Base-by-base conservation (phyloP, 1,139 yeast genomes). In the Magnusiomyces magnusii region DNA sequence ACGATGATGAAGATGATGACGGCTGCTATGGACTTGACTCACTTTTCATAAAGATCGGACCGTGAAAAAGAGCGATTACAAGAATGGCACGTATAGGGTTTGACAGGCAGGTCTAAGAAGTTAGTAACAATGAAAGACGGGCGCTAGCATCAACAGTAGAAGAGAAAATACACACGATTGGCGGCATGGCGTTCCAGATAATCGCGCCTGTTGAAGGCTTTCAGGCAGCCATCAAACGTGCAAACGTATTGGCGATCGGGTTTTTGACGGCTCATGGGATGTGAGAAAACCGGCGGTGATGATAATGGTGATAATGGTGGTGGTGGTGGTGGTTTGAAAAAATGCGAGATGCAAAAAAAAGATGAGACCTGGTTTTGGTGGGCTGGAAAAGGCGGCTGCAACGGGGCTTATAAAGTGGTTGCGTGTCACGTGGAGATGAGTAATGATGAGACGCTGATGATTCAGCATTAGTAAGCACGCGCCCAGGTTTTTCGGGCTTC, bases 101-200 rank as follows among this genome's bases (percentile, higher is more conserved):
- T 59, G 5, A 59, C 58, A 15, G 60, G 60, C 17, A 59, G 51
- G 36, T 59, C 61, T 59, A 25, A 7, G 27, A 7, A 19, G 34
- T 15, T 31, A 10, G 19, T 24, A 27, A 5, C 13, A 31, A 31
- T 31, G 7, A 31, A 7, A 31, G 13, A 13, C 13, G 7, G 13
- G 36, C 13, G 36, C 24, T 15, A 25, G 21, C 10, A n/a, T n/a
- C n/a, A n/a, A n/a, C n/a, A n/a, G n/a, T 21, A 47, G 19, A 7
- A 27, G 10, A 28, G 13, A 17, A 3, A 49, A 25, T 2, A 63
- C 69, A 49, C 54, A 66, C 68, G 75, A 61, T 73, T 73, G 3
- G 72, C 72, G 19, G 75, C 66, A 60, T 73, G 76, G 21, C 76
- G 66, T 24, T 70, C 71, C 31, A 73, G 66, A 60, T 73, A 73